A percentile compares a stretch with the other conserved stretches of the same genome.
phyloP scores from a whole-genome alignment of 2,329 filamentous ascomycete genomes.

The Camillea tinctor region DNA sequence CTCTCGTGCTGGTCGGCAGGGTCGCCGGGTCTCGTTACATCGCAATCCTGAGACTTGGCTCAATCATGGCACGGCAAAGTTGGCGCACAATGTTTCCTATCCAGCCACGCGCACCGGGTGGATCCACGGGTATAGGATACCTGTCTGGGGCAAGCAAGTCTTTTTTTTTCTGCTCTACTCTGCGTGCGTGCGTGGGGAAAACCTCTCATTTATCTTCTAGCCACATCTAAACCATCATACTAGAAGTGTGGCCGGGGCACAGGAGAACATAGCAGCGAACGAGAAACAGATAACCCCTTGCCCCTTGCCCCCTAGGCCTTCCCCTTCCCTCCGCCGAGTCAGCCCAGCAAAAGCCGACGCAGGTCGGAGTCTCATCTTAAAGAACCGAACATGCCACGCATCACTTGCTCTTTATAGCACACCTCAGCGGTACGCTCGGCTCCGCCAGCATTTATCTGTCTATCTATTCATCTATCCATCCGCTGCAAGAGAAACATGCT shows the following conservation, averaged over 20 bases:
- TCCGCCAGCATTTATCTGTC: conserved; percentile 13
- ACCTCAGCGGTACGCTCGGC: conserved; percentile 6
- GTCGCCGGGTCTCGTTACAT: neutral
- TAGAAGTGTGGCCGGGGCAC: conserved; percentile 12
- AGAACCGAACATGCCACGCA: conserved; percentile 1
- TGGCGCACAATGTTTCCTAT: neutral
- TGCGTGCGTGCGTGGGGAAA: neutral
- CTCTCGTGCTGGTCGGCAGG: neutral
- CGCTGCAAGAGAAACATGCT: neutral
- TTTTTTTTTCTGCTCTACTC: neutral
- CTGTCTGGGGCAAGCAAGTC: neutral
- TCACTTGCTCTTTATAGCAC: conserved; percentile 9
- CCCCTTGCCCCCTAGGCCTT: too few species aligned
- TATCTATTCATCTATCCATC: too few species aligned
- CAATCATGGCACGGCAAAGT: neutral
- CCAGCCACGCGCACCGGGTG: neutral
- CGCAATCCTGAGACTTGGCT: neutral
- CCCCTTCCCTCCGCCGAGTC: neutral
- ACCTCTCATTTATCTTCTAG: neutral
- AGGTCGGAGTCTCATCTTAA: neutral
- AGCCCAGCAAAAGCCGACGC: neutral
- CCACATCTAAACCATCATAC: conserved; percentile 1
- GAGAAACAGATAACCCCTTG: neutral
- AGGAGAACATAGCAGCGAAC: conserved; percentile 10
- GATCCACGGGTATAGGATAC: neutral